Evolutionary conservation across 2,329 filamentous ascomycete genomes (phyloP).

Genomic region (Exophiala phaeomuriformis): DNA sequence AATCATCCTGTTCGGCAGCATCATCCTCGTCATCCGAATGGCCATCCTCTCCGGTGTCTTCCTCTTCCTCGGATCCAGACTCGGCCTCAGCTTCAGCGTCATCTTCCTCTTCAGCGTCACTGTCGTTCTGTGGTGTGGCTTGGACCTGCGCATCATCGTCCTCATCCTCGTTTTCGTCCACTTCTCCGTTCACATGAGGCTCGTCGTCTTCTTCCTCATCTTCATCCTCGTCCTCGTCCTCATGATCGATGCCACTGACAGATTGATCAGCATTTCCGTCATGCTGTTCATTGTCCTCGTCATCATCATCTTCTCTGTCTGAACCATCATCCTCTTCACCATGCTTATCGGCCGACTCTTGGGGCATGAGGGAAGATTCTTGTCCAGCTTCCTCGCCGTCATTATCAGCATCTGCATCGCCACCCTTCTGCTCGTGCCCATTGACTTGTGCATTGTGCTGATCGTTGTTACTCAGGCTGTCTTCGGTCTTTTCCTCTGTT

Average conservation of each 20-base stretch:
- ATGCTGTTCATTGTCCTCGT: constrained; percentile 7
- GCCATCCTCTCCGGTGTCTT: constrained; percentile 1
- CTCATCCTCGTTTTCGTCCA: constrained; percentile 7
- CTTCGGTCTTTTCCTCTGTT: constrained; percentile 8
- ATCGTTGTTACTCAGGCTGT: constrained; percentile 14
- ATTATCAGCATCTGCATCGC: constrained; percentile 13
- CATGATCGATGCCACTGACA: background rate
- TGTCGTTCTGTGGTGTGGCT: constrained; percentile 3
- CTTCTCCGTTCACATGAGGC: constrained; percentile 8
- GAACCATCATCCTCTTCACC: constrained; percentile 18
- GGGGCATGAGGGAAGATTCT: background rate
- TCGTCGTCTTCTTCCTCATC: constrained; percentile 10
- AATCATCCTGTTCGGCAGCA: background rate
- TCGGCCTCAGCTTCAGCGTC: constrained; percentile 4
- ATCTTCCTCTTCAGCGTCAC: constrained; percentile 11
- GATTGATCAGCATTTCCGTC: no score
- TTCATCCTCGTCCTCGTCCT: constrained; percentile 8
- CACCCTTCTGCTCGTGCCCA: constrained; percentile 13
- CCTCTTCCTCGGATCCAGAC: constrained; percentile 3
- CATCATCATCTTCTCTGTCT: constrained; percentile 12
- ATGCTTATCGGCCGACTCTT: constrained; percentile 10
- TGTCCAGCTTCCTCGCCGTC: constrained; percentile 4
- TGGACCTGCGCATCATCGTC: constrained; percentile 5
- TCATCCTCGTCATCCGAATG: background rate
- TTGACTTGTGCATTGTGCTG: constrained; percentile 14